Percentiles rank a stretch among this genome's conserved stretches.
phyloP scores from a whole-genome alignment of 2,329 filamentous ascomycete genomes.

The Hymenoscyphus infarciens region DNA sequence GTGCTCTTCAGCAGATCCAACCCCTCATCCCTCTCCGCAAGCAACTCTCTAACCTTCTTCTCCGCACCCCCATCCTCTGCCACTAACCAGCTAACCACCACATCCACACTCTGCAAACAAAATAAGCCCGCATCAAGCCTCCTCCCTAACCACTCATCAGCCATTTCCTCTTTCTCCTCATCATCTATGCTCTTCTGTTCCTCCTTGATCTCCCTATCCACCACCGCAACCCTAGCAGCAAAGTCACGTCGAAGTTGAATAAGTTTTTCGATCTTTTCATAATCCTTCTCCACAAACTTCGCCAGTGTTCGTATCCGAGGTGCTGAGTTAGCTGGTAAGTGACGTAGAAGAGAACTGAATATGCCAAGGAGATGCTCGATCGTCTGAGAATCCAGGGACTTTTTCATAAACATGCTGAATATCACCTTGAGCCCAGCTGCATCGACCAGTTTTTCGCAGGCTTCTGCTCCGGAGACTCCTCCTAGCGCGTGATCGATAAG shows the following conservation, averaged over 20 bases:
- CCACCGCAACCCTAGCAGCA: slow-evolving; percentile 54
- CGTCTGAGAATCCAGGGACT: slow-evolving; percentile 56
- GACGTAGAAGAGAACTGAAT: slow-evolving; percentile 76
- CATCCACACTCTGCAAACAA: slow-evolving; percentile 77
- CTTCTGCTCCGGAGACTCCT: slow-evolving; percentile 51
- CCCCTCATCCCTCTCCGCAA: slow-evolving; percentile 66
- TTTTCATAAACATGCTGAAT: slow-evolving; percentile 88
- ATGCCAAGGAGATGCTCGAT: slow-evolving; percentile 82
- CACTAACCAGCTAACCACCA: slow-evolving; percentile 83
- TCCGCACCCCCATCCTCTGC: slow-evolving; percentile 81
- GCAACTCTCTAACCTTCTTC: slow-evolving; percentile 56
- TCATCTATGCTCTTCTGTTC: slow-evolving; percentile 53
- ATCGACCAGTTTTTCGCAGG: slow-evolving; percentile 76
- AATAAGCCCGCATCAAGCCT: slow-evolving; percentile 83
- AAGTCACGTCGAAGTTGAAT: slow-evolving; percentile 70
- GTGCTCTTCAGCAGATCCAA: slow-evolving; percentile 62
- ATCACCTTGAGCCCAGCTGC: slow-evolving; percentile 79
- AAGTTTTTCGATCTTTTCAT: slow-evolving; percentile 76
- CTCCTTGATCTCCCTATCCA: slow-evolving; percentile 59
- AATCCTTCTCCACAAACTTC: slow-evolving; percentile 94
- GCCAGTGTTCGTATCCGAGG: slow-evolving; percentile 79
- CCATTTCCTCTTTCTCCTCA: slow-evolving; percentile 58
- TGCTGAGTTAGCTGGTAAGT: slow-evolving; percentile 72
- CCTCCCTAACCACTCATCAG: slow-evolving; percentile 69
- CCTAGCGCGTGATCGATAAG: slow-evolving; percentile 79